Percentiles rank a stretch among this genome's conserved stretches.
phyloP scores from a whole-genome alignment of 2,329 filamentous ascomycete species.

The Cytospora mali region DNA sequence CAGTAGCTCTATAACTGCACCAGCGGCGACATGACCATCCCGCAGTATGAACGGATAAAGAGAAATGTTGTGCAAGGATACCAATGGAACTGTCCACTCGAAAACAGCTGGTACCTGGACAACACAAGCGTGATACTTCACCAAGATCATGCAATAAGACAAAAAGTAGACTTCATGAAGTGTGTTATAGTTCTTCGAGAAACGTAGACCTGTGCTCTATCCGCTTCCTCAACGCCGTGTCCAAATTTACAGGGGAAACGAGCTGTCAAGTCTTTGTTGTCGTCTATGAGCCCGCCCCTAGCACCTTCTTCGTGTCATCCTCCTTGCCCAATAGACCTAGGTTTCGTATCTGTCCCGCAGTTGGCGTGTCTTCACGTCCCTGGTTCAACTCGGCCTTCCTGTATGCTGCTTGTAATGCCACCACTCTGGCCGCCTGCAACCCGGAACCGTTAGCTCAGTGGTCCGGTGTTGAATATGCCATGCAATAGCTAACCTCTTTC shows the following conservation, averaged over 20 bases:
- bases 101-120: not conserved
- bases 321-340: slow-evolving; percentile 83
- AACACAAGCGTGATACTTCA: not conserved
- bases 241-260: slow-evolving; percentile 9
- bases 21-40: not conserved
- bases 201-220: not conserved
- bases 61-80: not conserved
- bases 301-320: slow-evolving; percentile 70
- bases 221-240: slow-evolving; percentile 1
- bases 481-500: slow-evolving; percentile 76
- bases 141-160: not conserved
- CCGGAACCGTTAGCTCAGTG: slow-evolving; percentile 10
- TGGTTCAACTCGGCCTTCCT: slow-evolving; percentile 76
- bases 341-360: slow-evolving; percentile 83
- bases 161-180: not conserved
- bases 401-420: slow-evolving; percentile 81
- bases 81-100: not conserved
- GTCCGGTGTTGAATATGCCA: not conserved
- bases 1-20: not conserved
- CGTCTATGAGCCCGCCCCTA: slow-evolving; percentile 40
- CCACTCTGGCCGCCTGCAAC: slow-evolving; percentile 72
- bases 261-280: not conserved
- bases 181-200: not conserved
- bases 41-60: not conserved
- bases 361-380: slow-evolving; percentile 78